A percentile compares a stretch with the other conserved stretches of the same genome.
phyloP scores from a whole-genome alignment of 139 green algal species.

The Tetraselmis chui region DNA sequence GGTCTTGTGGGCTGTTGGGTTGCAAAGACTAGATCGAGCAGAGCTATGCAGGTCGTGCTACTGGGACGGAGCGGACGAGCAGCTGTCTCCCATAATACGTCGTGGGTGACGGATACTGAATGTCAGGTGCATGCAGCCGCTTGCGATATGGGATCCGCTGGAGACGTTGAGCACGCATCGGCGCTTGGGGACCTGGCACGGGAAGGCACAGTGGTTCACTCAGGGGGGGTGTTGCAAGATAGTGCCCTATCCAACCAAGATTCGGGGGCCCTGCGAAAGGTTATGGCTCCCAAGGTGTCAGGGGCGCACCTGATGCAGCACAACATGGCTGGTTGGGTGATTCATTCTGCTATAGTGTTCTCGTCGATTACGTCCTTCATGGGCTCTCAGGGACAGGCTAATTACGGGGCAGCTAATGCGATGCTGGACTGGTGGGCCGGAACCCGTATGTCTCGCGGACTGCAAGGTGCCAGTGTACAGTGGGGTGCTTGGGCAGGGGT shows the following conservation, averaged over 20 bases:
- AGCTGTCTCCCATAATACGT: neutral
- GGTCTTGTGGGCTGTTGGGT: neutral
- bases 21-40: neutral
- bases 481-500: constrained; percentile 82
- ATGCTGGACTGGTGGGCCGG: constrained; percentile 29
- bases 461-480: constrained; percentile 48
- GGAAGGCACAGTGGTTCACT: constrained; percentile 40
- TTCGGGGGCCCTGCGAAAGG: neutral
- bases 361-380: constrained; percentile 49
- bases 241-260: constrained; percentile 39
- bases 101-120: neutral
- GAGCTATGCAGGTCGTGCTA: neutral
- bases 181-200: neutral
- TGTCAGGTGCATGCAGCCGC: neutral
- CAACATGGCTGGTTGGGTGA: neutral
- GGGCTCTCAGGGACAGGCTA: constrained; percentile 41
- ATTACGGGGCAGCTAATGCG: constrained; percentile 50
- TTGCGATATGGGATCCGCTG: neutral
- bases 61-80: neutral
- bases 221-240: constrained; percentile 54
- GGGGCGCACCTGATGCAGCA: neutral
- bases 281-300: constrained; percentile 26
- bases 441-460: constrained; percentile 10
- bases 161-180: neutral
- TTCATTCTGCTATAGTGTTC: constrained; percentile 43